Conservation (phyloP, 108 stramenopile species). For the Nitzschia palea region DNA sequence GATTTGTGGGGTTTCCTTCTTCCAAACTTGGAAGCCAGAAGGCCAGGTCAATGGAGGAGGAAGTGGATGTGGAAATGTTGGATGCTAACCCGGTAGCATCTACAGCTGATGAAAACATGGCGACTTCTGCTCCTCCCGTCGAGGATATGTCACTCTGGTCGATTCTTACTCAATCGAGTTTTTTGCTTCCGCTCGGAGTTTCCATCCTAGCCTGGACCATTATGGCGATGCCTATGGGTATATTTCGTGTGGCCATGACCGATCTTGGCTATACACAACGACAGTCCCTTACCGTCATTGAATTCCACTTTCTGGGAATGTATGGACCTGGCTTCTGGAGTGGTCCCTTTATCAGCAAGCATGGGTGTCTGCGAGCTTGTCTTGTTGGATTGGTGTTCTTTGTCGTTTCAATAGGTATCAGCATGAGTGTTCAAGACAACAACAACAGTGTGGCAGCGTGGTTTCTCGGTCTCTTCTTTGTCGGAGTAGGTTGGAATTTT, state of each 20-base stretch:
- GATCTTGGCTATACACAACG: constrained; percentile 33
- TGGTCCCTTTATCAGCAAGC: constrained; percentile 24
- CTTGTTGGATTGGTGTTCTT: constrained; percentile 11
- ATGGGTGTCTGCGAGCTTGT: constrained; percentile 19
- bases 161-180: constrained; percentile 14
- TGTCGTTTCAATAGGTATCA: neutral
- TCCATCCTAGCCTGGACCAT: constrained; percentile 28
- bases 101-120: neutral
- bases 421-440: neutral
- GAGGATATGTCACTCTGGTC: neutral
- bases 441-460: constrained; percentile 10
- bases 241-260: constrained; percentile 47
- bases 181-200: constrained; percentile 34
- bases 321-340: constrained; percentile 49
- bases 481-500: constrained; percentile 53
- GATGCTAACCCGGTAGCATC: neutral
- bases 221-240: constrained; percentile 50
- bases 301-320: constrained; percentile 51
- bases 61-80: neutral
- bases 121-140: neutral
- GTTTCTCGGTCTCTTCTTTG: constrained; percentile 35
- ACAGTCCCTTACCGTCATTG: constrained; percentile 41
- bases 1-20: constrained; percentile 24
- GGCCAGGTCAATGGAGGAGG: neutral
- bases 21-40: neutral